Percentiles rank a stretch among this genome's conserved stretches.
Conservation (phyloP, 1,284 basidiomycete species). For the Sanguinoderma infundibulare region DNA sequence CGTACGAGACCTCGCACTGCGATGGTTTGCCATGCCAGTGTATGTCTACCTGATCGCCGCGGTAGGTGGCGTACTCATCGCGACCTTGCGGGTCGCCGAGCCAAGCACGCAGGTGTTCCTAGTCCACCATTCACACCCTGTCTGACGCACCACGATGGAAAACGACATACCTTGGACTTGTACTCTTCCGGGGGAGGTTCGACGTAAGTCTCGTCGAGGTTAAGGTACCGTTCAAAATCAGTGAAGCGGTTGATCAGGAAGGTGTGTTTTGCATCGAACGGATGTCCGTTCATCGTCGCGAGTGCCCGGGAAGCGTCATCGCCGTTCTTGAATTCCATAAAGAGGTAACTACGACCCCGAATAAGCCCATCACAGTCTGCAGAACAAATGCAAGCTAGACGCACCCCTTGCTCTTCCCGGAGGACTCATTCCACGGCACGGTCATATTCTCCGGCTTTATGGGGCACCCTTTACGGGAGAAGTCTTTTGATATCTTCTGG, state of each 20-base stretch:
- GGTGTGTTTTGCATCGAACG: constrained; percentile 92
- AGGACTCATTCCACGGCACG: constrained; percentile 84
- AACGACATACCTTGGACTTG: constrained; percentile 68
- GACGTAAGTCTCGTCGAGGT: constrained; percentile 83
- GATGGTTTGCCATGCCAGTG: constrained; percentile 95
- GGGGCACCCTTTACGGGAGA: constrained; percentile 77
- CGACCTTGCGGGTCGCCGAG: constrained; percentile 90
- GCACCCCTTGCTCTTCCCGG: constrained; percentile 88
- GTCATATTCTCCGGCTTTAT: constrained; percentile 80
- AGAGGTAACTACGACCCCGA: constrained; percentile 72
- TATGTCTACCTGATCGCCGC: constrained; percentile 90
- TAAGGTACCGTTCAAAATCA: constrained; percentile 88
- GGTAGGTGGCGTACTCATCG: constrained; percentile 96
- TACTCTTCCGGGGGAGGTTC: constrained; percentile 86
- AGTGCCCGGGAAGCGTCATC: constrained; percentile 87
- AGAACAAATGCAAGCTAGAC: constrained; percentile 27
- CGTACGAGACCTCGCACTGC: constrained; percentile 81
- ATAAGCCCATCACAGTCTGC: neutral
- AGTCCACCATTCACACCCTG: constrained; percentile 7
- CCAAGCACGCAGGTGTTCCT: constrained; percentile 98
- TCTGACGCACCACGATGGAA: neutral
- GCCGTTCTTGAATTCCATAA: constrained; percentile 85
- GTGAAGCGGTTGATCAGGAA: constrained; percentile 92
- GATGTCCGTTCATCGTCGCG: constrained; percentile 81
- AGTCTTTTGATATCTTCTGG: constrained; percentile 82